phyloP scores from a whole-genome alignment of 2,329 filamentous ascomycete genomes.

The Leptographium radiaticola region DNA sequence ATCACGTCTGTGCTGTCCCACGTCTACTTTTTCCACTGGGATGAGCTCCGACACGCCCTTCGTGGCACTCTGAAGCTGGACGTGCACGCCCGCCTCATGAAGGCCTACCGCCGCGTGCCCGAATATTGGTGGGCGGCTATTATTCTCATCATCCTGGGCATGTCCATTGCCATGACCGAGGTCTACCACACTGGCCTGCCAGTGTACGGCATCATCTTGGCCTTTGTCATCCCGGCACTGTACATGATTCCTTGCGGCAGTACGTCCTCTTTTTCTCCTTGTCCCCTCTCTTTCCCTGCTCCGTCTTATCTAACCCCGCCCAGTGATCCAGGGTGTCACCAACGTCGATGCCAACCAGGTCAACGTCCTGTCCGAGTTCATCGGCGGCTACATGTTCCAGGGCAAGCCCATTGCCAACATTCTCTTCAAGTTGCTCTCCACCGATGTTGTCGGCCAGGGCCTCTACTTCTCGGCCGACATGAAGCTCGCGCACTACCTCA shows the following conservation, averaged over 20 bases:
- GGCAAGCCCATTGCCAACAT: slow-evolving; percentile 34
- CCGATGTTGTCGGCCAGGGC: slow-evolving; percentile 27
- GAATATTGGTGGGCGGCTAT: slow-evolving; percentile 31
- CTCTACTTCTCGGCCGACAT: slow-evolving; percentile 34
- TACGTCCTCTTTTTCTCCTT: neutral
- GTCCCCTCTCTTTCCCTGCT: neutral
- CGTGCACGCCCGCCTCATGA: slow-evolving; percentile 9
- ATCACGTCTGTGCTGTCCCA: slow-evolving; percentile 25
- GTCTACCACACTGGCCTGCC: slow-evolving; percentile 32
- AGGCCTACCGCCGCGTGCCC: slow-evolving; percentile 21
- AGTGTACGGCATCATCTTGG: slow-evolving; percentile 29
- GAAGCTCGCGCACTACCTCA: slow-evolving; percentile 38
- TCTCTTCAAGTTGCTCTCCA: slow-evolving; percentile 28
- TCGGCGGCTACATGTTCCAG: slow-evolving; percentile 32
- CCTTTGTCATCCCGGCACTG: slow-evolving; percentile 28
- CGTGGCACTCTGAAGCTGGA: slow-evolving; percentile 16
- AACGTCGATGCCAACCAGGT: slow-evolving; percentile 35
- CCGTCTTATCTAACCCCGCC: neutral
- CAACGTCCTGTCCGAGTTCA: slow-evolving; percentile 33
- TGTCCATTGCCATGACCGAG: slow-evolving; percentile 24
- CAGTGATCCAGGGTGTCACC: slow-evolving; percentile 30
- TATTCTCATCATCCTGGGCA: slow-evolving; percentile 19
- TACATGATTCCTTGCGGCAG: slow-evolving; percentile 32
- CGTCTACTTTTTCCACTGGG: slow-evolving; percentile 56
- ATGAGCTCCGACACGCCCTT: slow-evolving; percentile 17